These are phyloP conservation scores for Pneumocystis canis DNA, from an alignment of 1,139 yeast species.

Conservation along the genomic window DNA sequence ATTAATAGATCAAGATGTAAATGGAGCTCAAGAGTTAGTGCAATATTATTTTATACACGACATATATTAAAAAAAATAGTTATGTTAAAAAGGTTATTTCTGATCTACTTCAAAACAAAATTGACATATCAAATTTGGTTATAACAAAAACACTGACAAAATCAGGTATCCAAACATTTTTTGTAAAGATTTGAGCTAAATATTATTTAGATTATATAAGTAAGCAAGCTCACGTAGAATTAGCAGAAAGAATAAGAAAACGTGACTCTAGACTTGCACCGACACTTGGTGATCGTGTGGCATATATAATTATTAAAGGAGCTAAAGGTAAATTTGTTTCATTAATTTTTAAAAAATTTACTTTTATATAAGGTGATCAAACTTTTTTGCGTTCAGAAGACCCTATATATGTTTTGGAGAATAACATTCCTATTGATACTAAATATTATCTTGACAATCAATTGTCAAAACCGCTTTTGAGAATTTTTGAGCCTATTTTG, in stretches of 20 bases:
- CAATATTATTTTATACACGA: background rate
- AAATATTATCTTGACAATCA: conserved; percentile 89
- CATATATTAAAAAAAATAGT: background rate
- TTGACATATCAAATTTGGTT: conserved; percentile 85
- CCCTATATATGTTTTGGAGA: conserved; percentile 81
- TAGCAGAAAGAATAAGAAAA: conserved; percentile 89
- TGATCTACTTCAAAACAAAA: conserved; percentile 74
- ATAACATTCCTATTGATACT: conserved; percentile 86
- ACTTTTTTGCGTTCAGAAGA: conserved; percentile 94
- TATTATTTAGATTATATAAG: conserved; percentile 59
- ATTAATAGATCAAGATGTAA: conserved; percentile 78
- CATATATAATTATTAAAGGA: conserved; percentile 78
- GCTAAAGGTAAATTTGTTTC: conserved; percentile 33
- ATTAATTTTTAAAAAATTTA: background rate
- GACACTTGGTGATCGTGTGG: conserved; percentile 92
- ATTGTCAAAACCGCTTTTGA: conserved; percentile 74
- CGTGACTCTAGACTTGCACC: conserved; percentile 98
- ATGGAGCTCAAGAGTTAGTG: conserved; percentile 70
- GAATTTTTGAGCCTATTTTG: conserved; percentile 89
- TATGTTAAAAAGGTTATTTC: conserved; percentile 60
- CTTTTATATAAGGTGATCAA: conserved; percentile 40
- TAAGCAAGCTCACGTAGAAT: conserved; percentile 91
- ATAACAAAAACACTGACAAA: conserved; percentile 85
- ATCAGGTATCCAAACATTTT: conserved; percentile 23
- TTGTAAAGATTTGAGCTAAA: background rate